A percentile compares a stretch with the other conserved stretches of the same genome.
These are phyloP conservation scores for Aspergillus versicolor DNA, from an alignment of 2,329 filamentous ascomycete species.

Conservation along the genomic window DNA sequence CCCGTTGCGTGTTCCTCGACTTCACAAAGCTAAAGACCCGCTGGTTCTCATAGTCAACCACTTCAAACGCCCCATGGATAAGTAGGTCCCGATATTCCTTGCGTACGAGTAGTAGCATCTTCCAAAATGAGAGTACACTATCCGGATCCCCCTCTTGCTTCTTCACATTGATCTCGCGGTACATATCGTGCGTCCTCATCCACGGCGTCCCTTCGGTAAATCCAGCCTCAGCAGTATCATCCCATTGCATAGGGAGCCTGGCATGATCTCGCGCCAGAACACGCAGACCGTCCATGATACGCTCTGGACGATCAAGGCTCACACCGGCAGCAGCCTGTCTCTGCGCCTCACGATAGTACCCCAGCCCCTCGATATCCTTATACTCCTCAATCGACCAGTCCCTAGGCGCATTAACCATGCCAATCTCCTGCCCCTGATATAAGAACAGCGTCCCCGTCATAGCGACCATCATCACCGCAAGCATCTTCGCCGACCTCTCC, in stretches of 20 bases:
- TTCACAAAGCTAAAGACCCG: no score
- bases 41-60: no score
- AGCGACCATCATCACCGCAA: slow-evolving; percentile 50
- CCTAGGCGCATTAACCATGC: slow-evolving; percentile 56
- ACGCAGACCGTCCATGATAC: slow-evolving; percentile 43
- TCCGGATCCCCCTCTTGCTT: slow-evolving; percentile 48
- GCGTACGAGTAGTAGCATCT: slow-evolving; percentile 53
- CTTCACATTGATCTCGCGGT: slow-evolving; percentile 46
- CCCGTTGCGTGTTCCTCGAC: no score
- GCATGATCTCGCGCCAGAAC: slow-evolving; percentile 60
- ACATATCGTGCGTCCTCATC: slow-evolving; percentile 55
- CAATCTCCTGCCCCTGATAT: slow-evolving; percentile 62
- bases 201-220: slow-evolving; percentile 60
- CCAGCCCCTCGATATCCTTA: slow-evolving; percentile 45
- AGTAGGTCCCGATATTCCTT: no score
- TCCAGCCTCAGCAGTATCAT: slow-evolving; percentile 52
- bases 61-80: no score
- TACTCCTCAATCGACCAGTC: slow-evolving; percentile 50
- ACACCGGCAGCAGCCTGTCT: slow-evolving; percentile 32
- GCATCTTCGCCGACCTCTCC: slow-evolving; percentile 53
- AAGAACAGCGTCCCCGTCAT: slow-evolving; percentile 57
- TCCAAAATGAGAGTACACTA: slow-evolving; percentile 60
- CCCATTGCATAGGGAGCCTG: slow-evolving; percentile 68
- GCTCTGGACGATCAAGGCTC: not conserved
- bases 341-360: slow-evolving; percentile 46